phyloP scores from a whole-genome alignment of 345 rosid genomes.

The Pugionium dolabratum region DNA sequence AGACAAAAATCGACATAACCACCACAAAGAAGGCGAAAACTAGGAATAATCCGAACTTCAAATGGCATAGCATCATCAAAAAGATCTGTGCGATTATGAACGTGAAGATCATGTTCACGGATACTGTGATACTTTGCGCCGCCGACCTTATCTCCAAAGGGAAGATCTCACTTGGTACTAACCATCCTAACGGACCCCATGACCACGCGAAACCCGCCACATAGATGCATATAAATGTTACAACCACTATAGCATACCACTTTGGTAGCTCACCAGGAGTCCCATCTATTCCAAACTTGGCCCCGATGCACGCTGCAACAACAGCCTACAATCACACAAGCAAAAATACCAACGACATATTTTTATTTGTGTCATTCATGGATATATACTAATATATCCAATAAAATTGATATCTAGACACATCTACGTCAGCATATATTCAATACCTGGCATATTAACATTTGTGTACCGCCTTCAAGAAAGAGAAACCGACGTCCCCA shows the following conservation, averaged over 20 bases:
- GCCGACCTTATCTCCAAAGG: conserved; percentile 47
- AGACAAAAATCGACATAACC: conserved; percentile 40
- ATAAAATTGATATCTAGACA: too few relatives aligned
- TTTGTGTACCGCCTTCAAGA: conserved; percentile 47
- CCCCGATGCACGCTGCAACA: conserved; percentile 45
- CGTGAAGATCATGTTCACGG: conserved; percentile 48
- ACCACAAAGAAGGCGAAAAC: conserved; percentile 42
- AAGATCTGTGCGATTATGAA: conserved; percentile 42
- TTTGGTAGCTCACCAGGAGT: conserved; percentile 40
- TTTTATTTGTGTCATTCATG: background rate
- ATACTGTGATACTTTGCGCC: conserved; percentile 43
- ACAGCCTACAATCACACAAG: conserved; percentile 38
- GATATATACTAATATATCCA: too few relatives aligned
- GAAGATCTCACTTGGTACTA: conserved; percentile 47
- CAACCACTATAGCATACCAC: conserved; percentile 44
- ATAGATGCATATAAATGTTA: conserved; percentile 42
- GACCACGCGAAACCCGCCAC: conserved; percentile 50
- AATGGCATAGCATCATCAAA: conserved; percentile 43
- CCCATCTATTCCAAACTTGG: conserved; percentile 43
- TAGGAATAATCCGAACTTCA: conserved; percentile 41
- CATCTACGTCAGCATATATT: too few relatives aligned
- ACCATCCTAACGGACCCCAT: conserved; percentile 47
- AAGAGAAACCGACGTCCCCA: conserved; percentile 46
- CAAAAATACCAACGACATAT: background rate
- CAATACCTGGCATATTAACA: conserved; percentile 42